Conservation (phyloP, 768 basidiomycete genomes). For the Podaxis rugospora region DNA sequence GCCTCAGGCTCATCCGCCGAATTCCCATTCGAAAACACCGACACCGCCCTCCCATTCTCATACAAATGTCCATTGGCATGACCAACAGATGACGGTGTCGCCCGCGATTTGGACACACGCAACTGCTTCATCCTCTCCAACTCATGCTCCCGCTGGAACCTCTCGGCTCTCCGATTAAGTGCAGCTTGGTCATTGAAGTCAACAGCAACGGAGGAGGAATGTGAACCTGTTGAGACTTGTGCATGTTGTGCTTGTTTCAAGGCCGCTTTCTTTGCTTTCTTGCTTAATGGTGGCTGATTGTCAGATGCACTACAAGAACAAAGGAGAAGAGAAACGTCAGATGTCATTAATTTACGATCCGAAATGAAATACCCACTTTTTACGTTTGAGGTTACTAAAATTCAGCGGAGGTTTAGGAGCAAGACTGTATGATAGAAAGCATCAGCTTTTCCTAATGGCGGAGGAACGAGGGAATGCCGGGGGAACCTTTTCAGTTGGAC, state of each 20-base stretch:
- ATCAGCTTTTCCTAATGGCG: conserved; percentile 10
- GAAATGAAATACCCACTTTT: conserved; percentile 42
- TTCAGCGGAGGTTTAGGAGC: conserved; percentile 53
- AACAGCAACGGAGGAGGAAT: conserved; percentile 25
- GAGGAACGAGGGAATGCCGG: conserved; percentile 13
- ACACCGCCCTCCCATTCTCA: conserved; percentile 11
- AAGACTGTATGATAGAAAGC: conserved; percentile 35
- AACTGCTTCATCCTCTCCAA: conserved; percentile 67
- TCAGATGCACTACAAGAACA: conserved; percentile 15
- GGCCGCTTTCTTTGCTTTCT: conserved; percentile 58
- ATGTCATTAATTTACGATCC: background rate
- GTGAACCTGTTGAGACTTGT: conserved; percentile 24
- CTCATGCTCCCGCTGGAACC: conserved; percentile 90
- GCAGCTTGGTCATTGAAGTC: conserved; percentile 67
- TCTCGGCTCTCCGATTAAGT: conserved; percentile 72
- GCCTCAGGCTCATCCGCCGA: conserved; percentile 67
- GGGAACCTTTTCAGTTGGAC: conserved; percentile 81
- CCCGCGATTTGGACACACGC: conserved; percentile 19
- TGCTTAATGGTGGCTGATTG: conserved; percentile 30
- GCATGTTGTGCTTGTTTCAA: conserved; percentile 34
- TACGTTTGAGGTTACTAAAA: conserved; percentile 61
- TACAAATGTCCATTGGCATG: conserved; percentile 50
- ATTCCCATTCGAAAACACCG: conserved; percentile 11
- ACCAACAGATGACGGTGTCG: conserved; percentile 32
- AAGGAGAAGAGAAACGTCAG: conserved; percentile 27